Conservation (phyloP, 805 yeast genomes). For the Hanseniaspora pseudoguilliermondii region DNA sequence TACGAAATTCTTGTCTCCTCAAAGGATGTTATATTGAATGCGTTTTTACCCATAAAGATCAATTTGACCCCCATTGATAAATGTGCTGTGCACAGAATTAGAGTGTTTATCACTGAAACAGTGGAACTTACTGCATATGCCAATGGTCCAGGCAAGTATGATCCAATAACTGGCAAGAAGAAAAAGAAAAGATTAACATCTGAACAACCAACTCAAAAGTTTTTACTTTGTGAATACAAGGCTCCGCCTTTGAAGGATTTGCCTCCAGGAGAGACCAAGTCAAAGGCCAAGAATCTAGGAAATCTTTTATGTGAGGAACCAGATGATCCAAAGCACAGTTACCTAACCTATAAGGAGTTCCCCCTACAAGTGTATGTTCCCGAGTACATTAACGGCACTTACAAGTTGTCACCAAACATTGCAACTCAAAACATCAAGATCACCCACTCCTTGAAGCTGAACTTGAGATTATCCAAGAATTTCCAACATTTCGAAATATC, state of each 20-base stretch:
- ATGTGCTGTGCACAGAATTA: slow-evolving; percentile 67
- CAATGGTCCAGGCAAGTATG: slow-evolving; percentile 22
- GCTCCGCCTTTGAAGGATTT: slow-evolving; percentile 36
- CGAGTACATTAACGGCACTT: slow-evolving; percentile 42
- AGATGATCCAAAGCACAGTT: slow-evolving; percentile 36
- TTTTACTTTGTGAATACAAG: slow-evolving; percentile 64
- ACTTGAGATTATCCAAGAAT: slow-evolving; percentile 67
- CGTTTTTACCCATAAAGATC: slow-evolving; percentile 73
- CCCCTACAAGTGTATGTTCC: slow-evolving; percentile 85
- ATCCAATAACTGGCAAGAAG: slow-evolving; percentile 33
- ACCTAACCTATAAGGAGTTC: slow-evolving; percentile 60
- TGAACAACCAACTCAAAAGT: slow-evolving; percentile 56
- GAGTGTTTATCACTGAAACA: slow-evolving; percentile 78
- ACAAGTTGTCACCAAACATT: slow-evolving; percentile 72
- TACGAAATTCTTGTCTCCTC: slow-evolving; percentile 88
- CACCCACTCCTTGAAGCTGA: slow-evolving; percentile 90
- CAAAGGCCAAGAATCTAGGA: slow-evolving; percentile 32
- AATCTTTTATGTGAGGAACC: slow-evolving; percentile 29
- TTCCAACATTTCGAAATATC: slow-evolving; percentile 88
- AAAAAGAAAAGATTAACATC: slow-evolving; percentile 79
- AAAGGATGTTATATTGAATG: slow-evolving; percentile 73
- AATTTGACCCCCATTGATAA: slow-evolving; percentile 77
- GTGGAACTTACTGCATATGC: slow-evolving; percentile 65
- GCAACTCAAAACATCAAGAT: slow-evolving; percentile 66
- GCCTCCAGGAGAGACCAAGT: slow-evolving; percentile 25